Evolutionary conservation across 306 rosid genomes (phyloP), one percentile per base, ranked within the genome.

Genomic region (Prunus mume): DNA sequence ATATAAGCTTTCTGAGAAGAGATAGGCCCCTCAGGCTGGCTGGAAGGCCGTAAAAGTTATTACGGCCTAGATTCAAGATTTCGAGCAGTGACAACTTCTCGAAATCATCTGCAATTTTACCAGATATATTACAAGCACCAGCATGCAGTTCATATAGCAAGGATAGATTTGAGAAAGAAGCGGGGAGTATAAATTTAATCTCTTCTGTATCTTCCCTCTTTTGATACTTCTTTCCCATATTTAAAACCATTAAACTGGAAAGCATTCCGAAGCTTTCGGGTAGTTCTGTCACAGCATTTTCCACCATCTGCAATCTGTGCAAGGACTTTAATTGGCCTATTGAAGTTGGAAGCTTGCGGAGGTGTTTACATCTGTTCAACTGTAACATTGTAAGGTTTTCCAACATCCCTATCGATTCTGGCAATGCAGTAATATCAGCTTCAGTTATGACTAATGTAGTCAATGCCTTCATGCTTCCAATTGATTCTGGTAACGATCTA

Each of bases 251-350:
- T 75, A 91, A 85, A 47, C 46, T 82, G 49, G 91, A 80, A 47
- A 88, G 93, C 89, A 54, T 82, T 38, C 91, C 90, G 22, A 91
- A 91, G 68, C 83, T 87, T 76, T 85, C 85, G 6, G 93, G 96
- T 72, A 91, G 79, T 70, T 83, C 84, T 22, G 78, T 67, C 60
- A 87, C 66, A 22, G 79, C 81, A 0, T 89, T 88, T 65, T 84
- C 89, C 75, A 25, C 83, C 88, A 91, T 87, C 46, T 6, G 13
- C 64, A 91, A 62, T 32, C 72, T 86, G 63, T 51, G 75, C 73
- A 91, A 75, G 50, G 89, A 87, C 68, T 65, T 86, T 69, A 89
- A 73, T 14, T 80, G 73, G 58, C 93, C 96, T 14, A 86, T 83
- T 74, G 90, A 87, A 49, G 45, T 68, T 18, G 96, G 96, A 84